phyloP scores from a whole-genome alignment of 2,329 filamentous ascomycete genomes.

The Diplodia seriata region DNA sequence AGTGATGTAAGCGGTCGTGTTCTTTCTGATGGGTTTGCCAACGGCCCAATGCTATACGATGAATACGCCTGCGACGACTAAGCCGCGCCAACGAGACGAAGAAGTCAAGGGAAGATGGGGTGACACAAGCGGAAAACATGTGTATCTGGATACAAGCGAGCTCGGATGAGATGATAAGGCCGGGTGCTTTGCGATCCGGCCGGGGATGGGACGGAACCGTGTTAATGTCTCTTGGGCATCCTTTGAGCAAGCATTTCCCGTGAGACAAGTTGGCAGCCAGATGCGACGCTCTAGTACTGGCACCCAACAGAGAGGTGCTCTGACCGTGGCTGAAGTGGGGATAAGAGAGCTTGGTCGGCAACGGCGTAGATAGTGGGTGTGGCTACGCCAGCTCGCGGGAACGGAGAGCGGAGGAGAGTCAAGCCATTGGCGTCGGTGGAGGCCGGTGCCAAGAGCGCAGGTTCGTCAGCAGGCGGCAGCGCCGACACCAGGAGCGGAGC shows the following conservation, averaged over 20 bases:
- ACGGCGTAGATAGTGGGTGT: slow-evolving; percentile 9
- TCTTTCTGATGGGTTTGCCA: background rate
- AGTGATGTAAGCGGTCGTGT: background rate
- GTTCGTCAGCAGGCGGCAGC: slow-evolving; percentile 24
- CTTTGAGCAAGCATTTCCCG: background rate
- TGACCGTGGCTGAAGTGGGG: background rate
- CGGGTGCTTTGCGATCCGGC: background rate
- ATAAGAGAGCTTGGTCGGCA: slow-evolving; percentile 10
- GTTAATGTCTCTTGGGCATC: background rate
- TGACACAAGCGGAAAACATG: background rate
- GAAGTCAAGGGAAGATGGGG: background rate
- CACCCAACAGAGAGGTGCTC: background rate
- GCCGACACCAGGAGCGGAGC: slow-evolving; percentile 8
- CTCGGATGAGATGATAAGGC: background rate
- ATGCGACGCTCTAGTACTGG: background rate
- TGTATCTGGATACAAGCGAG: background rate
- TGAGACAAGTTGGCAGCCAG: background rate
- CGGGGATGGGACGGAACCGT: background rate
- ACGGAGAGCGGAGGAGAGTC: slow-evolving; percentile 1
- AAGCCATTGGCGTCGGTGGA: slow-evolving; percentile 24
- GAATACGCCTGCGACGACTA: background rate
- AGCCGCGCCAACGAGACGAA: background rate
- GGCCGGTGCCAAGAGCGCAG: slow-evolving; percentile 20
- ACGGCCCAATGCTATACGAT: background rate
- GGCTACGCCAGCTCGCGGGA: slow-evolving; percentile 1